phyloP scores from a whole-genome alignment of 106 monocot species.

The Acanthochlamys bracteata region DNA sequence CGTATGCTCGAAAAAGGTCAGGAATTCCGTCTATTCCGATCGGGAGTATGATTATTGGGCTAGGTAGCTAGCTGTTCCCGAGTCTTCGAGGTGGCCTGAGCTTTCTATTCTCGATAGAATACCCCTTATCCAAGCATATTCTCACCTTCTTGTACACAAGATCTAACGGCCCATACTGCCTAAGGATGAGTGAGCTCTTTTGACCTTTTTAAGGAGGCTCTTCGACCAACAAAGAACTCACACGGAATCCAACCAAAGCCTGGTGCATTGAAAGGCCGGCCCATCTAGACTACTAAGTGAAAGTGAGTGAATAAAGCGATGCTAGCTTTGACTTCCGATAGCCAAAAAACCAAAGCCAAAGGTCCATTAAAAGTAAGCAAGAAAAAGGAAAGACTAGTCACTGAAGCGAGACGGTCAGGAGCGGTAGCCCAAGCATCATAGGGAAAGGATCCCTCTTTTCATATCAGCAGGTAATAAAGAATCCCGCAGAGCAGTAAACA shows the following conservation, averaged over 20 bases:
- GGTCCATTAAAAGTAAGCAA: not conserved
- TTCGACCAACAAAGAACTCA: not conserved
- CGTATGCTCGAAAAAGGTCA: not conserved
- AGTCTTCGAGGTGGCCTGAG: not conserved
- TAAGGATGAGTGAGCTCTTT: not conserved
- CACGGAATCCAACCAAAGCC: not conserved
- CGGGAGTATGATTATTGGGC: not conserved
- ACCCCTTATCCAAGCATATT: slow-evolving; percentile 1
- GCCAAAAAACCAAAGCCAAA: not conserved
- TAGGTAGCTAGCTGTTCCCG: not conserved
- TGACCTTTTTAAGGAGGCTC: not conserved
- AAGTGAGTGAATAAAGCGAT: not conserved
- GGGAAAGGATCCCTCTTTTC: not conserved
- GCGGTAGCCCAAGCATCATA: not conserved
- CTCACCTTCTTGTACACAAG: not conserved
- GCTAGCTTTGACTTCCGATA: not conserved
- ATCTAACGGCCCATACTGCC: not conserved
- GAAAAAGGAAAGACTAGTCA: not conserved
- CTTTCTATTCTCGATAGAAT: not conserved
- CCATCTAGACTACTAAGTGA: not conserved
- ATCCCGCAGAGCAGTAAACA: not conserved
- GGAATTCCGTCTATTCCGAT: not conserved
- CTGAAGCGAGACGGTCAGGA: not conserved
- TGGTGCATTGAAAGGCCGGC: not conserved
- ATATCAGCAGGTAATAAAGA: not conserved